Conservation (phyloP, 768 basidiomycete genomes). For the Trametes gibbosa region DNA sequence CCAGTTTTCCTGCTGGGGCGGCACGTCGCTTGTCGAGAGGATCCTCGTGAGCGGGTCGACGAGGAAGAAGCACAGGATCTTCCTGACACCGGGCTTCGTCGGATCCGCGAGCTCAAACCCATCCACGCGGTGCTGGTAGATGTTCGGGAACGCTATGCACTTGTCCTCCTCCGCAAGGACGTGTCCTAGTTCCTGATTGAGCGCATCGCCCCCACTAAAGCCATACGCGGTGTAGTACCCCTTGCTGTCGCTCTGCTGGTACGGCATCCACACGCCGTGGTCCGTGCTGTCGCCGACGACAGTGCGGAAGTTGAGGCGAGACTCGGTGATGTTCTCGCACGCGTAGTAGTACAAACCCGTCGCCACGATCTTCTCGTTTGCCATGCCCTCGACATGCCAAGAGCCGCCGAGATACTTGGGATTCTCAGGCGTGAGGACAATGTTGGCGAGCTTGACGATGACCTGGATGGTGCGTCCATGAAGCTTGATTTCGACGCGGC, state of each 20-base stretch:
- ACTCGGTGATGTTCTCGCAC: slow-evolving; percentile 34
- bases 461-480: slow-evolving; percentile 30
- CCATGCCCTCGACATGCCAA: slow-evolving; percentile 34
- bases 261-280: background rate
- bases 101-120: slow-evolving; percentile 35
- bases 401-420: slow-evolving; percentile 30
- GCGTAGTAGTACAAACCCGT: slow-evolving; percentile 29
- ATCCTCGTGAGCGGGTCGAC: slow-evolving; percentile 34
- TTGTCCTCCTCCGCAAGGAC: slow-evolving; percentile 30
- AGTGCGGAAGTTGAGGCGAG: slow-evolving; percentile 34
- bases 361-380: slow-evolving; percentile 15
- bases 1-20: slow-evolving; percentile 35
- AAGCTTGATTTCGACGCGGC: background rate
- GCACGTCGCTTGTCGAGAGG: slow-evolving; percentile 31
- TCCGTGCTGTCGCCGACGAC: slow-evolving; percentile 13
- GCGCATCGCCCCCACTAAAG: slow-evolving; percentile 3
- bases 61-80: slow-evolving; percentile 39
- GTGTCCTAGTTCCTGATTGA: slow-evolving; percentile 28
- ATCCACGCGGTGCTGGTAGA: slow-evolving; percentile 37
- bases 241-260: slow-evolving; percentile 5
- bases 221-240: slow-evolving; percentile 7
- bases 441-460: slow-evolving; percentile 41
- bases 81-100: slow-evolving; percentile 36
- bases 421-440: slow-evolving; percentile 31
- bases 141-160: slow-evolving; percentile 38